Evolutionary conservation across 495 filamentous ascomycete genomes (phyloP).

Genomic region (Penicillium flavigenum): DNA sequence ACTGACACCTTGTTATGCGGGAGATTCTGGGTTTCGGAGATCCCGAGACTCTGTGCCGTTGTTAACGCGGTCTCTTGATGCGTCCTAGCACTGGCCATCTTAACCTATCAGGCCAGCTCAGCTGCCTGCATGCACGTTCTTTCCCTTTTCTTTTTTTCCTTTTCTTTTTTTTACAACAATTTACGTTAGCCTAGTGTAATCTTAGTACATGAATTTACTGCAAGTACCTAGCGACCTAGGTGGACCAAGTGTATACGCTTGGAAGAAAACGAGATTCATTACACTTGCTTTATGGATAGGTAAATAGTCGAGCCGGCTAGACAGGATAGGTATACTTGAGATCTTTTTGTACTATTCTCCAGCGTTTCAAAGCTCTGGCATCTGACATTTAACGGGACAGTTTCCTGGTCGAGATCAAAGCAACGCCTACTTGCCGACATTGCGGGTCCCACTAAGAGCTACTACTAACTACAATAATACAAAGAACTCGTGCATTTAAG

Average conservation of each 20-base stretch:
- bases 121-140: too few species aligned
- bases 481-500: neutral
- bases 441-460: neutral
- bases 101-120: too few species aligned
- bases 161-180: neutral
- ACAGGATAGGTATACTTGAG: neutral
- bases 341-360: neutral
- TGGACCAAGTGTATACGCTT: neutral
- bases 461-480: neutral
- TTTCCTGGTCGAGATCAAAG: neutral
- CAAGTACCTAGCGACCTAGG: neutral
- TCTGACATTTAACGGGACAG: neutral
- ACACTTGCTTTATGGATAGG: neutral
- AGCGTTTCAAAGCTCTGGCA: neutral
- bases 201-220: neutral
- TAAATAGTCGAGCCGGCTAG: neutral
- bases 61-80: too few species aligned
- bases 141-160: too few species aligned
- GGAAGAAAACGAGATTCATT: neutral
- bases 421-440: neutral
- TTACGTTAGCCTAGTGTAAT: neutral
- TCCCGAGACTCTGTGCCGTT: too few species aligned
- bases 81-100: too few species aligned
- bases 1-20: neutral
- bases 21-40: too few species aligned